Conservation (phyloP, 352 stramenopile species). For the Globisporangium spinosum region DNA sequence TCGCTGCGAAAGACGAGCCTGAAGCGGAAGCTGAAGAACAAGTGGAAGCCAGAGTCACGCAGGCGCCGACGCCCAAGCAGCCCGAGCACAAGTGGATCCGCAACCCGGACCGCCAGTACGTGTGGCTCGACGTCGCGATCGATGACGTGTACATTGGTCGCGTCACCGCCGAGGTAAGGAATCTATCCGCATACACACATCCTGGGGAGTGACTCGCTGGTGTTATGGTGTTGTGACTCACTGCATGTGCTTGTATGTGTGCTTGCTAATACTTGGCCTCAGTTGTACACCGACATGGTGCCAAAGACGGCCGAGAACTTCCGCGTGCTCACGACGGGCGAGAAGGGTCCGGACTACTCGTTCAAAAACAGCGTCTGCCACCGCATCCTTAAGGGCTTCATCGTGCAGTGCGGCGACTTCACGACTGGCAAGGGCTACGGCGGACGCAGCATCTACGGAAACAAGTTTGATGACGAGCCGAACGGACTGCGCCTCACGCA, state of each 20-base stretch:
- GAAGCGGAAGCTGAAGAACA: background rate
- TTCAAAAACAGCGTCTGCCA: slow-evolving; percentile 98
- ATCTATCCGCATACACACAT: background rate
- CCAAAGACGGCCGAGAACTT: slow-evolving; percentile 99
- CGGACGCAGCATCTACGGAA: slow-evolving; percentile 96
- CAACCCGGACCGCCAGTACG: slow-evolving; percentile 75
- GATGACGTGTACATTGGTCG: slow-evolving; percentile 66
- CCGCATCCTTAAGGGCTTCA: slow-evolving; percentile 97
- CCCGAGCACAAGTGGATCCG: slow-evolving; percentile 33
- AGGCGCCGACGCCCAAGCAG: background rate
- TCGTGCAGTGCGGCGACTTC: slow-evolving; percentile 97
- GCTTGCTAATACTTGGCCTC: background rate
- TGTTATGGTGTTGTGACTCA: background rate
- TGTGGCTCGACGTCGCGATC: slow-evolving; percentile 84
- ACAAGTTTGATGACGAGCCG: slow-evolving; percentile 98
- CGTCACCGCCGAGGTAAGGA: slow-evolving; percentile 62
- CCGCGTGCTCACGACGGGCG: slow-evolving; percentile 92
- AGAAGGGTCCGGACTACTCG: slow-evolving; percentile 90
- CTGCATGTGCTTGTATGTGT: background rate
- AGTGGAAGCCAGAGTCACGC: background rate
- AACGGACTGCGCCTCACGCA: slow-evolving; percentile 75
- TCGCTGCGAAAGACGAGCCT: slow-evolving; percentile 11
- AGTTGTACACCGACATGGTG: slow-evolving; percentile 93
- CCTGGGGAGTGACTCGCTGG: background rate
- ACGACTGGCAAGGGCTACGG: slow-evolving; percentile 91